Percentiles rank a stretch among this genome's conserved stretches.
phyloP scores from a whole-genome alignment of 176 grass and related monocot genomes.

The Hordeum marinum region DNA sequence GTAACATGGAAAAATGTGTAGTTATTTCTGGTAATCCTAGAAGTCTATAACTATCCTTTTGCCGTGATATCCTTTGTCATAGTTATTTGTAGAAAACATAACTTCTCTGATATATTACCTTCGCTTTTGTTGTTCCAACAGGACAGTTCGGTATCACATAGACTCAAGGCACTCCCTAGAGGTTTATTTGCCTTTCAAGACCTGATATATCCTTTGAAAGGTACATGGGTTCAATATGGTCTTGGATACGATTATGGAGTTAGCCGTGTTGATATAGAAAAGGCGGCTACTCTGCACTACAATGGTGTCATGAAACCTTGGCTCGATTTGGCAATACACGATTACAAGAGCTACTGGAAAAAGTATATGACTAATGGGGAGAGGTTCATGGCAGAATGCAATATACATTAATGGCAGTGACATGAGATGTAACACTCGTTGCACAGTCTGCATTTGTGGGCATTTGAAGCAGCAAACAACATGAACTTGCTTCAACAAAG shows the following conservation, averaged over 20 bases:
- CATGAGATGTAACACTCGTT: not conserved
- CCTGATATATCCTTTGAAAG: constrained; percentile 55
- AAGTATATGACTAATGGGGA: constrained; percentile 54
- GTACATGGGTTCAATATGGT: constrained; percentile 53
- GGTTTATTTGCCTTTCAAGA: constrained; percentile 66
- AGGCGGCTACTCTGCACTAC: constrained; percentile 47
- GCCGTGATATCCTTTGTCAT: not conserved
- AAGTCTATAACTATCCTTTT: not conserved
- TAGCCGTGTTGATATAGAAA: constrained; percentile 18
- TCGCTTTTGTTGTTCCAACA: constrained; percentile 35
- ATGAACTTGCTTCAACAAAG: constrained; percentile 8
- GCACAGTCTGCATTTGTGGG: not conserved
- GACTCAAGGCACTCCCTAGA: constrained; percentile 36
- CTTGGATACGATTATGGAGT: constrained; percentile 62
- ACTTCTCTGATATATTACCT: not conserved
- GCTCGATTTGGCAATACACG: constrained; percentile 61
- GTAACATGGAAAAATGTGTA: not conserved
- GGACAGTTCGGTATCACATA: constrained; percentile 30
- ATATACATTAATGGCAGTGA: constrained; percentile 38
- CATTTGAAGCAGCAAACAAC: not conserved
- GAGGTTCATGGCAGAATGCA: constrained; percentile 63
- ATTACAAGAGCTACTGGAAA: constrained; percentile 55
- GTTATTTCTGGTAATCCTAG: not conserved
- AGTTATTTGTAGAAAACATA: not conserved
- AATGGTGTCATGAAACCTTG: constrained; percentile 86